Base-by-base conservation (phyloP, 2,329 filamentous ascomycete species). In the Alternaria sp. region DNA sequence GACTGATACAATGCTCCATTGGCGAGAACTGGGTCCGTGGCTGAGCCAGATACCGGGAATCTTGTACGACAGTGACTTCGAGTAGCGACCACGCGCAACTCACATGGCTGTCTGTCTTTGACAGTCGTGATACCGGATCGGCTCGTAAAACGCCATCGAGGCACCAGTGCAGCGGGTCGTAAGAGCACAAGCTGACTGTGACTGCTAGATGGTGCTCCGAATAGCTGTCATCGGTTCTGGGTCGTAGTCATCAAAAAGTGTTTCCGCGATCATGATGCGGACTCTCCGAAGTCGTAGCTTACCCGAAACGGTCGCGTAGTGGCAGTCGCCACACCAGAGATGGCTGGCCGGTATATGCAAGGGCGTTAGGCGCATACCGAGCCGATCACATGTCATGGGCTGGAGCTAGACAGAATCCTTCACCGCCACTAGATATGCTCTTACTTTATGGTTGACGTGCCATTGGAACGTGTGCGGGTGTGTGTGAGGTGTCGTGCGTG, bases 121-220 rank as follows among this genome's bases (percentile, higher is more conserved):
- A 77, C 71, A 78, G 73, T 59, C 67, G 72, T 74, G 69, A 72
- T 70, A 68, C 67, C 70, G 71, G 74, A 72, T 71, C 72, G 71
- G 71, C 67, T 71, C 70, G 72, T 68, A 62, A 53, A 61, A 44
- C 55, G 61, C 59, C 59, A 50, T 57, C 25, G 49, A 61, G 60
- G 58, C 56, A 57, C 66, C 69, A 52, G 66, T 64, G 65, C 63
- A 69, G 69, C 69, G 59, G 65, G 55, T 69, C 63, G 45, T 21
- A 15, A 44, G 23, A 30, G 46, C 43, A 50, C 47, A 51, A 40
- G 28, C 52, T 44, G 44, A 49, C 44, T 13, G 17, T 56, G 25
- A 26, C 52, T 17, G 56, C 25, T 5, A 55, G 5, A 56, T 40
- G 32, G 9, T 13, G 52, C 45, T 36, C 45, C 25, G 25, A 26